phyloP scores from a whole-genome alignment of 371 early-diverging fungal genomes.

The Mucor plumbeus region DNA sequence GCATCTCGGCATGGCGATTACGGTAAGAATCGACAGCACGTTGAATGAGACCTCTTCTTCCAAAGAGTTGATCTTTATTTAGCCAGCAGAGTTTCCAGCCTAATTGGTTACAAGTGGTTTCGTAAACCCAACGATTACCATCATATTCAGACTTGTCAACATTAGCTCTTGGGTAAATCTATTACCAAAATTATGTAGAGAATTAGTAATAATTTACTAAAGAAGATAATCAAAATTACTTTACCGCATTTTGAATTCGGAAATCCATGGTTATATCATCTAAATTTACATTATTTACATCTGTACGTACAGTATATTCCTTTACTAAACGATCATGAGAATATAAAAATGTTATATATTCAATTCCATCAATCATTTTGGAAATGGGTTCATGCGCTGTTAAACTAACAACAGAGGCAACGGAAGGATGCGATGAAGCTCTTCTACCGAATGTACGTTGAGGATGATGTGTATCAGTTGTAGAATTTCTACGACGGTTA shows the following conservation, averaged over 20 bases:
- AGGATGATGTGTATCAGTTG: slow-evolving; percentile 9
- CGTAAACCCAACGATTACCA: slow-evolving; percentile 92
- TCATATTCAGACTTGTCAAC: slow-evolving; percentile 64
- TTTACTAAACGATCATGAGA: slow-evolving; percentile 64
- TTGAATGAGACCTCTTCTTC: slow-evolving; percentile 86
- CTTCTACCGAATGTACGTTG: slow-evolving; percentile 29
- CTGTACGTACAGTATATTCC: slow-evolving; percentile 79
- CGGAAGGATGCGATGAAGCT: slow-evolving; percentile 47
- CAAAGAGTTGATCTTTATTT: slow-evolving; percentile 77
- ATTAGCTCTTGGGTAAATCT: slow-evolving; percentile 86
- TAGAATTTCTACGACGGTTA: slow-evolving; percentile 4
- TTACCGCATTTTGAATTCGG: slow-evolving; percentile 29
- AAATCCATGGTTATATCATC: slow-evolving; percentile 24
- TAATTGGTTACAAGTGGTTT: slow-evolving; percentile 83
- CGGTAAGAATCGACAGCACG: slow-evolving; percentile 91
- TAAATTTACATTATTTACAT: slow-evolving; percentile 37
- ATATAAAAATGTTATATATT: slow-evolving; percentile 70
- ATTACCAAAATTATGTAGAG: too few species aligned
- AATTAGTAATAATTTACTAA: background rate
- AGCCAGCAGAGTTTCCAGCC: slow-evolving; percentile 89
- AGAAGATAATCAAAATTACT: background rate
- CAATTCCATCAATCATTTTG: slow-evolving; percentile 56
- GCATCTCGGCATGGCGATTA: slow-evolving; percentile 74
- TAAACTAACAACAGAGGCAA: slow-evolving; percentile 52
- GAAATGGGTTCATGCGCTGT: slow-evolving; percentile 58